These are phyloP conservation scores for Clavispora carvajalis DNA, from an alignment of 805 yeast genomes.

Conservation along the genomic window DNA sequence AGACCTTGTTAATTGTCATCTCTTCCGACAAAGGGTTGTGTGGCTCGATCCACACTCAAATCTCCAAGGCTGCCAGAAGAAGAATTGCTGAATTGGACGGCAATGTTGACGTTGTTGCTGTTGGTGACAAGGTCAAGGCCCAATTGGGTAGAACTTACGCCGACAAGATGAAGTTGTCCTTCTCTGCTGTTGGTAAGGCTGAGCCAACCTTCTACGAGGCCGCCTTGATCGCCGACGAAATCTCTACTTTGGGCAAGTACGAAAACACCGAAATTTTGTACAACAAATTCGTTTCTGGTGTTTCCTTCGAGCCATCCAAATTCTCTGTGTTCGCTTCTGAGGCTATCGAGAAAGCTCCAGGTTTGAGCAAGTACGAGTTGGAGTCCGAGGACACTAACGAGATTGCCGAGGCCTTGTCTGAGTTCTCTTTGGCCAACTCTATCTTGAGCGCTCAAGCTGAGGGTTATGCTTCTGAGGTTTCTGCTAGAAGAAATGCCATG, in stretches of 20 bases:
- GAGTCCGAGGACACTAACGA: constrained; percentile 63
- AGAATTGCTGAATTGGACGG: constrained; percentile 58
- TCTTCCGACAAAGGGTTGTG: constrained; percentile 94
- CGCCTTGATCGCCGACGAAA: constrained; percentile 81
- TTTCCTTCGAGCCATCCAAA: constrained; percentile 80
- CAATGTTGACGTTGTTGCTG: constrained; percentile 69
- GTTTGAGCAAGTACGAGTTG: constrained; percentile 74
- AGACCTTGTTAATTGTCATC: constrained; percentile 77
- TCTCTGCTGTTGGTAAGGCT: constrained; percentile 93
- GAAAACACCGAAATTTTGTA: constrained; percentile 73
- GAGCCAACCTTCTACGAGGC: constrained; percentile 93
- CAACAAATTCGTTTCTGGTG: constrained; percentile 84
- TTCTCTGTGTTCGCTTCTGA: constrained; percentile 63
- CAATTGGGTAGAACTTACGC: constrained; percentile 84
- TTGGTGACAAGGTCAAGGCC: constrained; percentile 92
- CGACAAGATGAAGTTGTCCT: constrained; percentile 62
- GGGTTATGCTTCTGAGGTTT: constrained; percentile 96
- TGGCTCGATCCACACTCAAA: constrained; percentile 96
- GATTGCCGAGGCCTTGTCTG: constrained; percentile 70
- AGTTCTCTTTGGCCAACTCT: constrained; percentile 86
- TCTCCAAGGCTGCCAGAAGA: constrained; percentile 80
- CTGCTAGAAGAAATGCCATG: constrained; percentile 99
- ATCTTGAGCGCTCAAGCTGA: constrained; percentile 90
- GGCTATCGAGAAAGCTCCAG: constrained; percentile 79
- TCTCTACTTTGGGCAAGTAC: constrained; percentile 63